A percentile compares a stretch with the other conserved stretches of the same genome.
These are phyloP conservation scores for Trichocladium uniseriatum DNA, from an alignment of 495 filamentous ascomycete species.

Conservation along the genomic window DNA sequence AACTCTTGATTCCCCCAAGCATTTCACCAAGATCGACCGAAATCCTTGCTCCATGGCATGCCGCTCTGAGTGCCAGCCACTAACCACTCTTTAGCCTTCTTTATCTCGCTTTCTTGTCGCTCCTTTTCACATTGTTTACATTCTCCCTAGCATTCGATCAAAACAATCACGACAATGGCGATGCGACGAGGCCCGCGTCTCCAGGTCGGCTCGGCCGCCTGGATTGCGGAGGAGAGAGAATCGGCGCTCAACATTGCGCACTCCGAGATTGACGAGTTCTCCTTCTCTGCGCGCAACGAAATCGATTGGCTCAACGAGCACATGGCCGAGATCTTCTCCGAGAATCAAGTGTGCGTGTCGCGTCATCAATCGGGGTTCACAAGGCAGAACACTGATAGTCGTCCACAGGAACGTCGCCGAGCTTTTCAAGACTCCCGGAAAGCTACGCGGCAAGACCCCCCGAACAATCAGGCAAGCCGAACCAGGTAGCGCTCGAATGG, in stretches of 20 bases:
- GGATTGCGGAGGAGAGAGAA: conserved; percentile 44
- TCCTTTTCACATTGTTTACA: conserved; percentile 1
- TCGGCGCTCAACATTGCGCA: conserved; percentile 42
- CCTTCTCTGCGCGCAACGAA: conserved; percentile 81
- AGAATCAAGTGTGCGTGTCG: conserved; percentile 63
- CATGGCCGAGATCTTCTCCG: conserved; percentile 86
- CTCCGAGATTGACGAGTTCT: conserved; percentile 75
- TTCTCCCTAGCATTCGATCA: not conserved
- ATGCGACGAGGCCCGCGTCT: conserved; percentile 43
- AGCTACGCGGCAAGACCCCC: conserved; percentile 87
- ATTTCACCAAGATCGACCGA: conserved; percentile 2
- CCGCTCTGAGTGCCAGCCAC: not conserved
- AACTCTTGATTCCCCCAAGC: conserved; percentile 7
- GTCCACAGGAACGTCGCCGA: conserved; percentile 68
- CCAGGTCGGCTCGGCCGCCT: conserved; percentile 46
- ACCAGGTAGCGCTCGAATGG: conserved; percentile 55
- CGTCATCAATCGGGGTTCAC: not conserved
- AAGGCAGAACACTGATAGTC: not conserved
- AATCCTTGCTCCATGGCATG: not conserved
- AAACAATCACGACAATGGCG: conserved; percentile 35
- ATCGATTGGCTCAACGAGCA: conserved; percentile 95
- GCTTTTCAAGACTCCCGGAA: conserved; percentile 92
- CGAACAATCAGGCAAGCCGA: conserved; percentile 66
- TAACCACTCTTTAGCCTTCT: not conserved
- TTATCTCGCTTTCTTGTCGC: not conserved